These are phyloP conservation scores for Macaranga tanarius DNA, from an alignment of 441 rosid genomes.

Conservation along the genomic window DNA sequence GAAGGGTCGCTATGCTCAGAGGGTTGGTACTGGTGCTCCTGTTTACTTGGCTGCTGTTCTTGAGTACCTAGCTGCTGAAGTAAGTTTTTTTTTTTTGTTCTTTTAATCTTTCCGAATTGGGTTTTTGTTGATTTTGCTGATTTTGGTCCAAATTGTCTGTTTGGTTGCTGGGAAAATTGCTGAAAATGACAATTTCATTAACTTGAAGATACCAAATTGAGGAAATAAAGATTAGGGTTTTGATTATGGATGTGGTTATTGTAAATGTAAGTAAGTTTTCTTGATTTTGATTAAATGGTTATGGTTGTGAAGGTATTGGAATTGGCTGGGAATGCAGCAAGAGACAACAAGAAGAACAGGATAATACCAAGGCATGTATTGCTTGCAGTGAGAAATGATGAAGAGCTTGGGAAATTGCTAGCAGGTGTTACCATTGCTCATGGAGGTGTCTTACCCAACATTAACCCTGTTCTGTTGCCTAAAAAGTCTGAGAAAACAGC, in stretches of 20 bases:
- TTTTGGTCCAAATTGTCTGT: neutral
- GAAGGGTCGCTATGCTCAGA: slow-evolving; percentile 12
- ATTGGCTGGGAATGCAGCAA: slow-evolving; percentile 21
- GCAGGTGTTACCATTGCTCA: slow-evolving; percentile 28
- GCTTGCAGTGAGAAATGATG: slow-evolving; percentile 29
- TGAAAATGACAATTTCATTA: neutral
- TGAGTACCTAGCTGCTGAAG: slow-evolving; percentile 32
- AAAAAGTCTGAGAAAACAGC: slow-evolving; percentile 24
- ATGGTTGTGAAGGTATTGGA: slow-evolving; percentile 12
- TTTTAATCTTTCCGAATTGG: no score
- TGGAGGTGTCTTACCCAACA: slow-evolving; percentile 28
- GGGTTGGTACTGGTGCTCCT: slow-evolving; percentile 24
- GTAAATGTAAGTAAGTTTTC: neutral
- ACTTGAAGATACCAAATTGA: neutral
- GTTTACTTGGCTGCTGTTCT: slow-evolving; percentile 44
- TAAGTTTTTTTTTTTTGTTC: neutral
- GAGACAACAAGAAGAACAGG: slow-evolving; percentile 24
- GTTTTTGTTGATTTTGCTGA: neutral
- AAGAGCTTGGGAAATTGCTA: slow-evolving; percentile 25
- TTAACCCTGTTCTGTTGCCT: slow-evolving; percentile 24
- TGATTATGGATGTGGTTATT: no score
- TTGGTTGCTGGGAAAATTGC: slow-evolving; percentile 19
- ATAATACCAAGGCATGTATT: slow-evolving; percentile 22
- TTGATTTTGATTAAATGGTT: neutral
- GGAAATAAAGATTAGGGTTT: no score